A percentile compares a stretch with the other conserved stretches of the same genome.
Conservation (phyloP, 1,139 yeast genomes). For the Candida labiduridarum region DNA sequence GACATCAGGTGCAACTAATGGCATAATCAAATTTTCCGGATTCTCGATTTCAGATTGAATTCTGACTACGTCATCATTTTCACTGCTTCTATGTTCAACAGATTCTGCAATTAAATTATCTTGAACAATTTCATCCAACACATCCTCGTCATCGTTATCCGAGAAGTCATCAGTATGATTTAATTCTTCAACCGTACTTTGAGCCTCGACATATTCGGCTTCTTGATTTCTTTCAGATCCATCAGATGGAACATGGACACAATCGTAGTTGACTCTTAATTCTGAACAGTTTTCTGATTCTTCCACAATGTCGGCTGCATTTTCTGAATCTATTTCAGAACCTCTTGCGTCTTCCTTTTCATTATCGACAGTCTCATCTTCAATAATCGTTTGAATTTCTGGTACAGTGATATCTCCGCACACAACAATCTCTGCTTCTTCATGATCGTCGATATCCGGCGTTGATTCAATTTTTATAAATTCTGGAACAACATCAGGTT, state of each 20-base stretch:
- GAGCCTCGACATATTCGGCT: background rate
- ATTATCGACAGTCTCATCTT: constrained; percentile 38
- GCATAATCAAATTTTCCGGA: background rate
- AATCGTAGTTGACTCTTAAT: background rate
- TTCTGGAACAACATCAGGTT: background rate
- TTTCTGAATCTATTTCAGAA: background rate
- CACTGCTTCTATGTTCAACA: constrained; percentile 4
- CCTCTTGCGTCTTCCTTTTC: constrained; percentile 14
- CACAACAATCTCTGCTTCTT: constrained; percentile 21
- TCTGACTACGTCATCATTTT: constrained; percentile 13
- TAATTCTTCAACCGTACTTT: constrained; percentile 7
- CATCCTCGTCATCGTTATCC: background rate
- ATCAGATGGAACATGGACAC: background rate
- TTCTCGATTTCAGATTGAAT: constrained; percentile 4
- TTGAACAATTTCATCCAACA: background rate
- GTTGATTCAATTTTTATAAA: constrained; percentile 33
- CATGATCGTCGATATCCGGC: constrained; percentile 36
- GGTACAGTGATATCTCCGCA: constrained; percentile 3
- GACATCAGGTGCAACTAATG: background rate
- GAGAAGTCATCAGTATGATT: background rate
- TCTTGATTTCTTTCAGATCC: background rate
- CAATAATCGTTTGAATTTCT: constrained; percentile 18
- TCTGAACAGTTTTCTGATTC: background rate
- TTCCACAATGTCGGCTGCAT: no score
- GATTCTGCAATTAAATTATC: background rate